These are phyloP conservation scores for Toxoplasma gondii DNA, from an alignment of 169 alveolate genomes.

Conservation along the genomic window DNA sequence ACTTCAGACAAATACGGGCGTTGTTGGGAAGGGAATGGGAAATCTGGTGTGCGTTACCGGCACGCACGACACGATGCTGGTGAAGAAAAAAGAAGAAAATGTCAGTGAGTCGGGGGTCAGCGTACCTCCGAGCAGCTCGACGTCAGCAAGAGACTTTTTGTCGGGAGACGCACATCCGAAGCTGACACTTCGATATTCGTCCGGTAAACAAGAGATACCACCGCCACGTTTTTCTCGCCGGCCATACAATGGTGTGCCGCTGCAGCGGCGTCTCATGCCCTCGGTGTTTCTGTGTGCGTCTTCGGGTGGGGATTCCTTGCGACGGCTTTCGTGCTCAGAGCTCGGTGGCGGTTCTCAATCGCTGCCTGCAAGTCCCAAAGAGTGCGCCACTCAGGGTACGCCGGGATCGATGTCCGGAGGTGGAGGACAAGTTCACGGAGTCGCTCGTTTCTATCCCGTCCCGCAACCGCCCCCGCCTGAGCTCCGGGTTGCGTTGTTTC, in stretches of 20 bases:
- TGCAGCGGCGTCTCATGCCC: neutral
- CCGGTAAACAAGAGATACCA: neutral
- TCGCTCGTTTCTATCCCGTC: neutral
- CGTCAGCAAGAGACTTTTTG: neutral
- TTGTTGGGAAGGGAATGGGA: neutral
- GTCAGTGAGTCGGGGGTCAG: neutral
- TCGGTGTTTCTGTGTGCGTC: neutral
- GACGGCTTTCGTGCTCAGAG: neutral
- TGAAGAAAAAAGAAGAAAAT: neutral
- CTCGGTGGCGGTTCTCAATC: neutral
- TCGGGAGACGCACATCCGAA: neutral
- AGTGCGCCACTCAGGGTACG: neutral
- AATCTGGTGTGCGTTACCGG: neutral
- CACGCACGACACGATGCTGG: neutral
- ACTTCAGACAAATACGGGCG: neutral
- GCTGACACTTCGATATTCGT: neutral
- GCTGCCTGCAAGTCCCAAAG: neutral
- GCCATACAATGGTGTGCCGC: neutral
- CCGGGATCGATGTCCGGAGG: neutral
- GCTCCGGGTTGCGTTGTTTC: neutral
- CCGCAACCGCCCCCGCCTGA: neutral
- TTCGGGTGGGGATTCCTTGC: neutral
- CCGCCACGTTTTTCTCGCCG: neutral
- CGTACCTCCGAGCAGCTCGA: neutral
- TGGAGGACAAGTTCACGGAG: neutral